Evolutionary conservation across 768 basidiomycete genomes (phyloP).

Genomic region (Termitomyces titanicus): DNA sequence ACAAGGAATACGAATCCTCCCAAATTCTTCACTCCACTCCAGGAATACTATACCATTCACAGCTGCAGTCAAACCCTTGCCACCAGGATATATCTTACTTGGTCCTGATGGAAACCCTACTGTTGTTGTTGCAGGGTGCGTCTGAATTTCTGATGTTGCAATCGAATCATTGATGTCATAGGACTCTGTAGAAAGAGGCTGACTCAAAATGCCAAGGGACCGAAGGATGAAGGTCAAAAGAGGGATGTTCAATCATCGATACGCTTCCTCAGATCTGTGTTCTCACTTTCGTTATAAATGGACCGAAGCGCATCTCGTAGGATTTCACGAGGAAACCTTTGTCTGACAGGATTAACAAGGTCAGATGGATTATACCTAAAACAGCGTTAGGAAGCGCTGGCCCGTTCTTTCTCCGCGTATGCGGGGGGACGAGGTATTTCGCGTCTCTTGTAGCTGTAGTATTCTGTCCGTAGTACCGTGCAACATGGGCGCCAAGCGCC

Average conservation of each 20-base stretch:
- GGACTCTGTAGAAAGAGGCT: conserved; percentile 20
- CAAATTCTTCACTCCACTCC: conserved; percentile 15
- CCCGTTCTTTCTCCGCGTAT: no score
- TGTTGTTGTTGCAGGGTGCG: conserved; percentile 20
- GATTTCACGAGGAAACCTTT: conserved; percentile 35
- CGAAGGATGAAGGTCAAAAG: neutral
- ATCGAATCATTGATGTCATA: neutral
- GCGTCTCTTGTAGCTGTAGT: no score
- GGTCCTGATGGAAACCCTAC: conserved; percentile 23
- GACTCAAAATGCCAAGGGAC: no score
- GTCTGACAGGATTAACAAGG: conserved; percentile 33
- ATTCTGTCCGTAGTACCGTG: no score
- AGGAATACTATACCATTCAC: conserved; percentile 21
- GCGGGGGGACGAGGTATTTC: no score
- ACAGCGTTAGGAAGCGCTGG: no score
- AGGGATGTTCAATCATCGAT: conserved; percentile 41
- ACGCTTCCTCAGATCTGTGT: conserved; percentile 35
- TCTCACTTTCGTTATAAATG: conserved; percentile 40
- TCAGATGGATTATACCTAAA: no score
- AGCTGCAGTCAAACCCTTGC: conserved; percentile 19
- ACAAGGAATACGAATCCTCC: conserved; percentile 15
- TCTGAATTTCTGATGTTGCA: neutral
- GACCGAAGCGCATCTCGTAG: conserved; percentile 35
- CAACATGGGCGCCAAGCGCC: no score
- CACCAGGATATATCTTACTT: conserved; percentile 20